Evolutionary conservation across 345 rosid genomes (phyloP).

Genomic region (Salix suchowensis): DNA sequence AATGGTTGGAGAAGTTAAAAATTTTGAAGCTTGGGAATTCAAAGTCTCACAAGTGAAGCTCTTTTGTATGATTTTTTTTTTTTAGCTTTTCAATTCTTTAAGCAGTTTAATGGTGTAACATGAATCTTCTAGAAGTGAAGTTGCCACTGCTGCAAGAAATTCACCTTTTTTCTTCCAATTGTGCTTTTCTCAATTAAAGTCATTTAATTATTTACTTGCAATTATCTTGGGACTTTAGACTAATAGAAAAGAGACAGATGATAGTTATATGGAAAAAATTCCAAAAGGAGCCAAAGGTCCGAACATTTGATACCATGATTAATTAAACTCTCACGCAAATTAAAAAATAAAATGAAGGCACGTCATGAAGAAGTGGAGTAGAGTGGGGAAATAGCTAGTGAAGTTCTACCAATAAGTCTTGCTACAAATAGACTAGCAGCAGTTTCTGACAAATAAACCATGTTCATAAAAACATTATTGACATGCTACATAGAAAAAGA

Average conservation of each 20-base stretch:
- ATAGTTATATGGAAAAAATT: too few species aligned
- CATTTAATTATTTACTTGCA: background rate
- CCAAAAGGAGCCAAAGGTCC: background rate
- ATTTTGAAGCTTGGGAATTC: too few species aligned
- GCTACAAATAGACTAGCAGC: background rate
- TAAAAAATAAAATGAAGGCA: background rate
- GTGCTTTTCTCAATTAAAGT: background rate
- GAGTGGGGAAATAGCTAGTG: background rate
- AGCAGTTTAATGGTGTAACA: too few species aligned
- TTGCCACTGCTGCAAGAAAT: background rate
- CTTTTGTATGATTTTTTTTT: too few species aligned
- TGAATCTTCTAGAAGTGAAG: too few species aligned
- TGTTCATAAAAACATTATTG: background rate
- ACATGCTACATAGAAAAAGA: background rate
- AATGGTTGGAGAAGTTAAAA: too few species aligned
- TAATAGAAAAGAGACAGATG: too few species aligned
- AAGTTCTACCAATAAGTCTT: background rate
- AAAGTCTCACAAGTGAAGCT: too few species aligned
- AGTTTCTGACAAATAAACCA: background rate
- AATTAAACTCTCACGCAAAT: background rate
- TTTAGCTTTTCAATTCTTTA: too few species aligned
- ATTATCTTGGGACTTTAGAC: background rate
- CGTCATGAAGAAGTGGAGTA: background rate
- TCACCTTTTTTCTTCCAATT: background rate
- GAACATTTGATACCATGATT: background rate